Conservation (phyloP, 352 stramenopile species). For the Pythium phragmitis region DNA sequence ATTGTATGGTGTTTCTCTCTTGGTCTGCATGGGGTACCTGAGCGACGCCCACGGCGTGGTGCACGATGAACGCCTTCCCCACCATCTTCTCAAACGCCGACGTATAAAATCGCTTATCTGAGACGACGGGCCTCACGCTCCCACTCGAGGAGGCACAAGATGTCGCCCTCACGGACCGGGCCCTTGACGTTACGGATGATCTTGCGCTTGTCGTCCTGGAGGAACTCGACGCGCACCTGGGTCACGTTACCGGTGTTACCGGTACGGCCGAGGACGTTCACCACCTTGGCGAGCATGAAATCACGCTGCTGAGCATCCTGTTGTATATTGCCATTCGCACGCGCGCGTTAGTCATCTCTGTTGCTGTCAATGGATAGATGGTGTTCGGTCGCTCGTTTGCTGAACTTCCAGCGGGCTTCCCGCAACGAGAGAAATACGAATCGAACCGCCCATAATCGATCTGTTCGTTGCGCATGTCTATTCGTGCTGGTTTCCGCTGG, state of each 20-base stretch:
- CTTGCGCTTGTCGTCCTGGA: slow-evolving; percentile 97
- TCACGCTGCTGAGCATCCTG: slow-evolving; percentile 71
- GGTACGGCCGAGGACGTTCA: slow-evolving; percentile 98
- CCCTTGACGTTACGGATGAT: slow-evolving; percentile 99
- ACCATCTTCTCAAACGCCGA: slow-evolving; percentile 21
- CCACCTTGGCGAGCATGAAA: slow-evolving; percentile 99
- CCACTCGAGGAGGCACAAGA: slow-evolving; percentile 99
- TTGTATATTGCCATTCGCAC: slow-evolving; percentile 4
- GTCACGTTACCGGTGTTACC: slow-evolving; percentile 99
- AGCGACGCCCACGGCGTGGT: slow-evolving; percentile 12
- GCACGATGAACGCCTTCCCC: slow-evolving; percentile 12
- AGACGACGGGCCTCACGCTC: slow-evolving; percentile 98
- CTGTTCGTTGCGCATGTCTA: slow-evolving; percentile 7
- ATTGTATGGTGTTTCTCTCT: slow-evolving; percentile 33
- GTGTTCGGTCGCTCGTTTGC: neutral
- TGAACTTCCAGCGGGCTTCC: neutral
- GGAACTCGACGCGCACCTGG: slow-evolving; percentile 99
- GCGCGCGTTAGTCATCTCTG: slow-evolving; percentile 1
- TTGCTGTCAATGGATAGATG: neutral
- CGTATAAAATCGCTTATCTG: slow-evolving; percentile 84
- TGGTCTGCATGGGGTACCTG: slow-evolving; percentile 20
- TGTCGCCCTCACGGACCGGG: slow-evolving; percentile 97
- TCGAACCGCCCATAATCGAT: slow-evolving; percentile 6
- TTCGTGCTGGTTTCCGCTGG: neutral
- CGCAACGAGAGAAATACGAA: slow-evolving; percentile 16